A percentile compares a stretch with the other conserved stretches of the same genome.
Conservation (phyloP, 768 basidiomycete species). For the Calocybe indica region DNA sequence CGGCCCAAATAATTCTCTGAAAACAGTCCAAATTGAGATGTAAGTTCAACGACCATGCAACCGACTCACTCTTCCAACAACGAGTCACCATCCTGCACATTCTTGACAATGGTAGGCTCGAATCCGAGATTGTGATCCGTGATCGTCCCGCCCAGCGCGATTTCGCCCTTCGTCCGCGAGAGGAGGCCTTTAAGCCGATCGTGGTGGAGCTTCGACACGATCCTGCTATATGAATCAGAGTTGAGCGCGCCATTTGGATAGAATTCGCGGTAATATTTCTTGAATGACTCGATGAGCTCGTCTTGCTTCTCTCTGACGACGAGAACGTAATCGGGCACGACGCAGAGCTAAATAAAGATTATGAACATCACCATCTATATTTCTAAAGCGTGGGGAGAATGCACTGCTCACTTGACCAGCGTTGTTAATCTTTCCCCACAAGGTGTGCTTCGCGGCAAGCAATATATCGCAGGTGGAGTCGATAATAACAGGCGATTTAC, state of each 20-base stretch:
- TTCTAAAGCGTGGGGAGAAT: neutral
- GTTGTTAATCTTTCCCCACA: slow-evolving; percentile 64
- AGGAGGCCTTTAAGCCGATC: slow-evolving; percentile 47
- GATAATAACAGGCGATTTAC: slow-evolving; percentile 42
- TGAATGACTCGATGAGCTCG: slow-evolving; percentile 38
- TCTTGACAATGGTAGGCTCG: slow-evolving; percentile 54
- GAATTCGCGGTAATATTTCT: slow-evolving; percentile 38
- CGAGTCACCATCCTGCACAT: slow-evolving; percentile 48
- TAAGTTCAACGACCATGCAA: neutral
- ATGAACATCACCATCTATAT: neutral
- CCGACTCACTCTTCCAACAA: slow-evolving; percentile 51
- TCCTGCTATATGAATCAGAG: slow-evolving; percentile 37
- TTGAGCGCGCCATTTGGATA: slow-evolving; percentile 48
- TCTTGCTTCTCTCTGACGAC: slow-evolving; percentile 35
- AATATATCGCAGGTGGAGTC: slow-evolving; percentile 24
- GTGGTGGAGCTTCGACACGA: slow-evolving; percentile 51
- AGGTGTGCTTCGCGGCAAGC: slow-evolving; percentile 54
- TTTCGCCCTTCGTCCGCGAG: slow-evolving; percentile 45
- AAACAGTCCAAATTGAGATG: neutral
- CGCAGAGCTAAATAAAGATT: slow-evolving; percentile 50
- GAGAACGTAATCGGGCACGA: slow-evolving; percentile 46
- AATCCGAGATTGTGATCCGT: slow-evolving; percentile 39
- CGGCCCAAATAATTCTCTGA: slow-evolving; percentile 72
- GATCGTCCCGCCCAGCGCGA: slow-evolving; percentile 44
- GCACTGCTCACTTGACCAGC: slow-evolving; percentile 47